Evolutionary conservation across 352 stramenopile genomes (phyloP).

Genomic region (Phytophthora ramorum): DNA sequence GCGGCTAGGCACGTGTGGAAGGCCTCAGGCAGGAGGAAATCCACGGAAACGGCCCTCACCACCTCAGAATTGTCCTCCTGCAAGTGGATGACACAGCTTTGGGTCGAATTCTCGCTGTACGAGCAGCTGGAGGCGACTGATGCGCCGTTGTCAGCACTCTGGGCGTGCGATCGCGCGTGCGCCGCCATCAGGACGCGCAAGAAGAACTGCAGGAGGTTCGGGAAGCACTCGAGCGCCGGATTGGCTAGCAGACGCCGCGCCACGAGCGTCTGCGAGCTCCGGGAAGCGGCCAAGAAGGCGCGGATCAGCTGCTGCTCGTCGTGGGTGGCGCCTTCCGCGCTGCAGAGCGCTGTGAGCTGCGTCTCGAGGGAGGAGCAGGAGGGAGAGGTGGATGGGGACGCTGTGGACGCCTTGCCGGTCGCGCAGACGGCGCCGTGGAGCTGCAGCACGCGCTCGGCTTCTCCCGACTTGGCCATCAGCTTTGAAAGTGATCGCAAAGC

Average conservation of each 20-base stretch:
- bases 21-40: slow-evolving; percentile 40
- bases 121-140: slow-evolving; percentile 9
- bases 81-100: slow-evolving; percentile 45
- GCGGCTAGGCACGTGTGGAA: slow-evolving; percentile 59
- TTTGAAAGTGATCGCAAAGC: slow-evolving; percentile 18
- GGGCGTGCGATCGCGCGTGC: slow-evolving; percentile 42
- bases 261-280: slow-evolving; percentile 49
- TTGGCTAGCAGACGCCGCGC: slow-evolving; percentile 37
- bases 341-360: slow-evolving; percentile 55
- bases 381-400: too few relatives aligned
- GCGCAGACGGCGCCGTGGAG: background rate
- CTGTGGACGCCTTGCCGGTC: slow-evolving; percentile 5
- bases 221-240: slow-evolving; percentile 39
- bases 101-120: slow-evolving; percentile 42
- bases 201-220: slow-evolving; percentile 69
- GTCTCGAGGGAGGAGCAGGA: slow-evolving; percentile 37
- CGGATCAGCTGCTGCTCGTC: slow-evolving; percentile 40
- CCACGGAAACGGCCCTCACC: slow-evolving; percentile 14
- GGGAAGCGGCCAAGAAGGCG: slow-evolving; percentile 46
- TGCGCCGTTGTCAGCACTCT: background rate
- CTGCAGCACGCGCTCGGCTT: slow-evolving; percentile 18
- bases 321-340: slow-evolving; percentile 1
- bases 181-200: slow-evolving; percentile 65
- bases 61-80: slow-evolving; percentile 32
- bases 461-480: slow-evolving; percentile 36